These are phyloP conservation scores for Sporisorium reilianum DNA, from an alignment of 1,284 basidiomycete genomes.

Conservation along the genomic window DNA sequence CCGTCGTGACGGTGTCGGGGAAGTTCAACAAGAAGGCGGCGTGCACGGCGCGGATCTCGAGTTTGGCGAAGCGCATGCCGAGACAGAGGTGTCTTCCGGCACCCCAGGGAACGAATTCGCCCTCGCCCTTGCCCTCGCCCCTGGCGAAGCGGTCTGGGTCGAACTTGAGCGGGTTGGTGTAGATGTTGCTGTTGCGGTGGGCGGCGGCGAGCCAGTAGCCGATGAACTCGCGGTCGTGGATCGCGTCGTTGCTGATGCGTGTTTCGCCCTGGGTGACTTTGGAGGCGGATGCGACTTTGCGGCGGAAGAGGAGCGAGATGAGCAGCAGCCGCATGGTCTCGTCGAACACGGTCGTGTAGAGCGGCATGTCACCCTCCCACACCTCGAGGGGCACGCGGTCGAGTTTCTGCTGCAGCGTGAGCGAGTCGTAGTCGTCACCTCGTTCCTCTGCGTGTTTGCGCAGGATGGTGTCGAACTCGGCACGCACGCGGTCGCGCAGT, in stretches of 20 bases:
- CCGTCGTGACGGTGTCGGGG: constrained; percentile 18
- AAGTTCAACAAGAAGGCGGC: constrained; percentile 43
- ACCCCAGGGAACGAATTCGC: constrained; percentile 56
- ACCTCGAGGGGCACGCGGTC: constrained; percentile 25
- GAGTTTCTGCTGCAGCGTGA: constrained; percentile 34
- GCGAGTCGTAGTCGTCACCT: constrained; percentile 40
- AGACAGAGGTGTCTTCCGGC: constrained; percentile 48
- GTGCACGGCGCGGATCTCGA: constrained; percentile 43
- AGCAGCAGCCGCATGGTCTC: constrained; percentile 52
- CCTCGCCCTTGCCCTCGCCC: constrained; percentile 43
- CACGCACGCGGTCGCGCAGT: constrained; percentile 18
- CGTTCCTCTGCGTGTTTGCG: constrained; percentile 31
- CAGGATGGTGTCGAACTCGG: constrained; percentile 37
- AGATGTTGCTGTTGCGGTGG: constrained; percentile 45
- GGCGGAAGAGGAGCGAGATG: constrained; percentile 47
- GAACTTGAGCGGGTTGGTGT: constrained; percentile 38
- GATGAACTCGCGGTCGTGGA: constrained; percentile 38
- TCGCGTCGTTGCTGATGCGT: constrained; percentile 21
- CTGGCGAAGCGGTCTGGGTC: constrained; percentile 46
- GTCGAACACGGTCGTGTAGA: constrained; percentile 34
- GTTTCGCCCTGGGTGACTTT: constrained; percentile 30
- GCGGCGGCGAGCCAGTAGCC: constrained; percentile 47
- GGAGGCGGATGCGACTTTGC: constrained; percentile 23
- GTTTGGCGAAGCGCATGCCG: constrained; percentile 53
- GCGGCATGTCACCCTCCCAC: constrained; percentile 41